A percentile compares a stretch with the other conserved stretches of the same genome.
Evolutionary conservation across 306 rosid genomes (phyloP).

Genomic region (Trifolium pratense): DNA sequence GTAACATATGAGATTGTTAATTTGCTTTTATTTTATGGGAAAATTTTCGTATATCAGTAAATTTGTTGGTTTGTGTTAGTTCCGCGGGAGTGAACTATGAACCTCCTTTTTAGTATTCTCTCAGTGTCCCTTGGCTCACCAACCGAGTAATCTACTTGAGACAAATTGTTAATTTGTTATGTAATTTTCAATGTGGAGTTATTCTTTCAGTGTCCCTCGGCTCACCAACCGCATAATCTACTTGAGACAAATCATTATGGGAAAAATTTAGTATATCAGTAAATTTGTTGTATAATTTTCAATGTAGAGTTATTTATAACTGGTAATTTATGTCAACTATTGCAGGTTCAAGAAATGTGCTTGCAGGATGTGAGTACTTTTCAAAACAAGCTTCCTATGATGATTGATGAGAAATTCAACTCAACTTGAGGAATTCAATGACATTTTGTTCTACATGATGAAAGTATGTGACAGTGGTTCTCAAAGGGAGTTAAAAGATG

Average conservation of each 20-base stretch:
- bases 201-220: background rate
- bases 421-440: constrained; percentile 39
- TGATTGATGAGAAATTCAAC: constrained; percentile 43
- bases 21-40: background rate
- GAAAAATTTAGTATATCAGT: no score
- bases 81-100: background rate
- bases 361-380: constrained; percentile 49
- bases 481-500: background rate
- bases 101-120: background rate
- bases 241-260: background rate
- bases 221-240: background rate
- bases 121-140: background rate
- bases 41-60: background rate
- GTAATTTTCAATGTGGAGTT: background rate
- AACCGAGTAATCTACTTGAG: background rate
- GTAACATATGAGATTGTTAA: background rate
- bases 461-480: constrained; percentile 24
- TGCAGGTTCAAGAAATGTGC: constrained; percentile 57
- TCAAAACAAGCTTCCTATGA: constrained; percentile 42
- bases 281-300: background rate
- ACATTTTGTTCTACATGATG: constrained; percentile 2
- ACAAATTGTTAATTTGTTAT: background rate
- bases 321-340: constrained; percentile 24
- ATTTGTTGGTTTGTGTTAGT: background rate
- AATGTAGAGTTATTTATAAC: background rate